Percentiles rank a stretch among this genome's conserved stretches.
phyloP scores from a whole-genome alignment of 2,329 filamentous ascomycete species.

The Colletotrichum sp. region DNA sequence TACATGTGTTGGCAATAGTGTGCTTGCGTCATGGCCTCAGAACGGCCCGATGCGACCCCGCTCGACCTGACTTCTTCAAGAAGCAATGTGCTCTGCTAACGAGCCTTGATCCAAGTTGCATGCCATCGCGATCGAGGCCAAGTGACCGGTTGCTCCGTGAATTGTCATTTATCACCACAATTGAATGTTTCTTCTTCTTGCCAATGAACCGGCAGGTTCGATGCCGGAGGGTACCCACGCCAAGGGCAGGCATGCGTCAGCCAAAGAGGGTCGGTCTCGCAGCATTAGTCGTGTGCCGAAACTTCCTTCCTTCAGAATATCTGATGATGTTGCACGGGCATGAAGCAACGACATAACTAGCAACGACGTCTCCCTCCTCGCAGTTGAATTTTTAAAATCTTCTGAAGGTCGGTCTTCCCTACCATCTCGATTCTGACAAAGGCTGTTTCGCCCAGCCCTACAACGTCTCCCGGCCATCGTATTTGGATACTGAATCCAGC shows the following conservation, averaged over 20 bases:
- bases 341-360: neutral
- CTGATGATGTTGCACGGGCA: neutral
- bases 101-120: neutral
- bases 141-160: conserved; percentile 16
- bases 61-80: neutral
- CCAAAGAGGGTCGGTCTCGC: conserved; percentile 15
- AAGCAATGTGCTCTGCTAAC: neutral
- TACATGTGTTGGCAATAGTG: neutral
- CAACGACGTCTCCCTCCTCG: neutral
- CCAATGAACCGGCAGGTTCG: conserved; percentile 3
- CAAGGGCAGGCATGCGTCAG: conserved; percentile 21
- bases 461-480: neutral
- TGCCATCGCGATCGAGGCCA: neutral
- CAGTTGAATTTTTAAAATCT: neutral
- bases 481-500: neutral
- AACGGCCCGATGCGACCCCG: neutral
- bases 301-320: conserved; percentile 3
- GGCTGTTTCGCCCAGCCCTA: neutral
- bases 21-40: conserved; percentile 1
- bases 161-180: neutral
- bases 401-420: neutral
- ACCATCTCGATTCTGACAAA: neutral
- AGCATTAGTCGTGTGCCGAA: conserved; percentile 14
- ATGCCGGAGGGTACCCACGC: conserved; percentile 18
- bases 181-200: neutral